These are phyloP conservation scores for Chlorella sp. DNA, from an alignment of 139 green algal genomes.

Conservation along the genomic window DNA sequence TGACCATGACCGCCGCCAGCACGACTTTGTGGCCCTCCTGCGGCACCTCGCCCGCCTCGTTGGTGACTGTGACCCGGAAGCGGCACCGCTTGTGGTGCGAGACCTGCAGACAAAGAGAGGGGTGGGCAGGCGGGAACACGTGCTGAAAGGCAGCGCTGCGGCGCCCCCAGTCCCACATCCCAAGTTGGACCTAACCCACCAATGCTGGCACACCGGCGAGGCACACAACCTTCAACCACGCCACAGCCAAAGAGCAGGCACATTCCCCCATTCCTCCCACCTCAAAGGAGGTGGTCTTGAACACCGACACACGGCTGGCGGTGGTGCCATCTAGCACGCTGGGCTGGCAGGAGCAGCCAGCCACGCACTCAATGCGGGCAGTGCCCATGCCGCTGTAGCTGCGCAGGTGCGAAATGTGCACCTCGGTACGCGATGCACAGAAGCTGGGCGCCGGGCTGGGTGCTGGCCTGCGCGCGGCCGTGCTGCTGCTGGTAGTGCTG, in stretches of 20 bases:
- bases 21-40: slow-evolving; percentile 25
- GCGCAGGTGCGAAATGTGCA: slow-evolving; percentile 17
- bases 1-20: slow-evolving; percentile 6
- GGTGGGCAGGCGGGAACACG: no score
- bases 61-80: neutral
- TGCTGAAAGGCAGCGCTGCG: no score
- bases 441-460: neutral
- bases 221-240: no score
- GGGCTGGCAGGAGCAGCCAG: slow-evolving; percentile 9
- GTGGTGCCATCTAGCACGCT: slow-evolving; percentile 21
- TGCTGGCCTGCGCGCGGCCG: neutral
- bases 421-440: neutral
- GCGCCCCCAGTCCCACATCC: no score
- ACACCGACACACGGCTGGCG: neutral
- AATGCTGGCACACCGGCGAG: no score
- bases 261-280: no score
- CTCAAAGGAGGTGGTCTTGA: slow-evolving; percentile 9
- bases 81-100: slow-evolving; percentile 16
- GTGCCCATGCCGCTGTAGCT: slow-evolving; percentile 23
- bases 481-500: neutral
- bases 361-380: neutral
- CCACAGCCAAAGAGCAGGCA: no score
- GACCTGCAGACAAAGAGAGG: neutral
- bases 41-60: neutral
- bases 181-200: no score